These are phyloP conservation scores for Colletotrichum cuscutae DNA, from an alignment of 2,329 filamentous ascomycete species.

Conservation along the genomic window DNA sequence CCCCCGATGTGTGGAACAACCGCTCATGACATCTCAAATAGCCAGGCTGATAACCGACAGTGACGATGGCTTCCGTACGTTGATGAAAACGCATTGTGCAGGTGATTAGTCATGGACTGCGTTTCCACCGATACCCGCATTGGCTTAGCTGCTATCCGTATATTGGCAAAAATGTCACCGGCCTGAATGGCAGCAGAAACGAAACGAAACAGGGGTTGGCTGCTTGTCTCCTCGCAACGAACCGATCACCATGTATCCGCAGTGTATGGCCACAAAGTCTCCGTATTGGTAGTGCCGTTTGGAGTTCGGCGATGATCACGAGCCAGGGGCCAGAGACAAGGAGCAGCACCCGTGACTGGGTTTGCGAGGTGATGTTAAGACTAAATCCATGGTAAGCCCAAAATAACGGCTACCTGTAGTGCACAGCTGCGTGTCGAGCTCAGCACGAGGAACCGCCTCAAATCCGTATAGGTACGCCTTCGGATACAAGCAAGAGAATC, in stretches of 20 bases:
- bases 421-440: background rate
- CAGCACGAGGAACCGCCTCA: background rate
- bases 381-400: background rate
- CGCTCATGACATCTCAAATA: background rate
- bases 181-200: constrained; percentile 12
- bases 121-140: background rate
- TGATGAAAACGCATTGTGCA: background rate
- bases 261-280: background rate
- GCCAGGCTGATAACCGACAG: background rate
- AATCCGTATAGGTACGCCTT: background rate
- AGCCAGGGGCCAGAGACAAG: background rate
- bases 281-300: background rate
- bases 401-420: background rate
- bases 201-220: constrained; percentile 11
- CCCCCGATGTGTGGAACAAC: background rate
- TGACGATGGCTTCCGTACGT: background rate
- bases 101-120: background rate
- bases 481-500: background rate
- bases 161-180: background rate
- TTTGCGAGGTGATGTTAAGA: background rate
- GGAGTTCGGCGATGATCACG: background rate
- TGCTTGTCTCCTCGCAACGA: background rate
- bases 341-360: background rate
- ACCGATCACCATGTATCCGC: background rate
- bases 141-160: background rate